Conservation (phyloP, 331 rosid genomes). For the Malus hybrid region DNA sequence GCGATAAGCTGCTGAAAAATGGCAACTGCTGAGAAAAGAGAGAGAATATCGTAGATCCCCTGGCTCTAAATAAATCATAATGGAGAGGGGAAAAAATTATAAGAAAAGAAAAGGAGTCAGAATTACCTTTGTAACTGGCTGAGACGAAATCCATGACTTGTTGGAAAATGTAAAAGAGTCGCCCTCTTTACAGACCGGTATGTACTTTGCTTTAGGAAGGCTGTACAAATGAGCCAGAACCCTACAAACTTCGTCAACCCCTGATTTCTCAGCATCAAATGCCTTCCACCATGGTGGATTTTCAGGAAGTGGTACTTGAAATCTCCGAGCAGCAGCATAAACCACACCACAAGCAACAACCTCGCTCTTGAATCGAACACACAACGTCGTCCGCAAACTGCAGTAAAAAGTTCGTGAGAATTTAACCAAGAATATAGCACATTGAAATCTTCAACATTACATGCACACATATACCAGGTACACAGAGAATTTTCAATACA, state of each 20-base stretch:
- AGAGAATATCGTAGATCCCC: background rate
- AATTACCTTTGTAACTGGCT: constrained; percentile 52
- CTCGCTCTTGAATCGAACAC: constrained; percentile 93
- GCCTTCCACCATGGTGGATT: constrained; percentile 99
- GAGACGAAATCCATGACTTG: constrained; percentile 65
- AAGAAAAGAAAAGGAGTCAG: background rate
- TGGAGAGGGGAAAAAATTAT: background rate
- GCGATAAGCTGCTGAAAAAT: background rate
- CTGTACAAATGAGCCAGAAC: constrained; percentile 88
- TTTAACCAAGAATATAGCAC: background rate
- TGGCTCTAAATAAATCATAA: background rate
- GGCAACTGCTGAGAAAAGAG: background rate
- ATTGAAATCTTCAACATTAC: no score
- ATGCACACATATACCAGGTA: background rate
- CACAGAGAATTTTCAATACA: background rate
- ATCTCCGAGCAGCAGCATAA: constrained; percentile 91
- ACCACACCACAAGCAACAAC: constrained; percentile 98
- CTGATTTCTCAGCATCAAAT: constrained; percentile 85
- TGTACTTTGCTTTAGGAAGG: constrained; percentile 79
- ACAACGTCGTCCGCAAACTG: constrained; percentile 89
- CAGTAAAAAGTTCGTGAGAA: constrained; percentile 7
- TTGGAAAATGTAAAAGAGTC: constrained; percentile 71
- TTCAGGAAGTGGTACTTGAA: constrained; percentile 94
- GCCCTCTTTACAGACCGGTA: constrained; percentile 83
- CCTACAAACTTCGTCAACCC: constrained; percentile 84